Base-by-base conservation (phyloP, 305 asterid species). In the Solanum chacoense region DNA sequence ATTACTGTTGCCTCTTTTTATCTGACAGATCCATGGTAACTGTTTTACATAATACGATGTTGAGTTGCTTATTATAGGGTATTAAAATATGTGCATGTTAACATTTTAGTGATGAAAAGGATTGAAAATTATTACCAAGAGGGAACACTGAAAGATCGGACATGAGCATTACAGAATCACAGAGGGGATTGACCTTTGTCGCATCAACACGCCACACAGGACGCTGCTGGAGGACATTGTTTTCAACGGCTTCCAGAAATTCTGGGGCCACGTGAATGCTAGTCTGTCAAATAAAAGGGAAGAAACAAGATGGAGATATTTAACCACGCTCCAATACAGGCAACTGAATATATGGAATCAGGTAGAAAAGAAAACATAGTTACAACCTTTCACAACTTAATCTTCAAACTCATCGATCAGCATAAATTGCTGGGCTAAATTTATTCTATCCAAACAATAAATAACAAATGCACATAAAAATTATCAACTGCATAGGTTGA, bases 101-200 rank as follows among this genome's bases (percentile, higher is more conserved):
- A 76, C 50, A 35, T 50, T 29, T 29, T 76, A 77, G 28, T 20
- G 80, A 10, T n/a, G 72, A 6, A 74, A 42, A 78, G 40, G 32
- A 76, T 59, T 18, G 74, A 78, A 84, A 63, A 65, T 55, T 89
- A 87, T 84, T 94, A 97, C 98, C 98, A 77, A 81, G 94, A 77
- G 97, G 97, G 91, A 97, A 97, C 83, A 93, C 86, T 85, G 99
- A 95, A 91, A 95, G 98, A 92, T 97, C 98, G 31, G 97, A 92
- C 89, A 97, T 93, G 65, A 96, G 92, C 90, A 96, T 96, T 88
- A 88, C 98, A 59, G 96, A 95, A 91, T 94, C 95, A 78, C 97
- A 93, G 34, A 91, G 91, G 86, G 94, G 92, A 91, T 95, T 93
- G 90, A 97, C 94, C 91, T 91, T 95, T 89, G 98, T 95, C 89